Evolutionary conservation across 208 protist species (phyloP).

Genomic region (Leishmania gerbilli): DNA sequence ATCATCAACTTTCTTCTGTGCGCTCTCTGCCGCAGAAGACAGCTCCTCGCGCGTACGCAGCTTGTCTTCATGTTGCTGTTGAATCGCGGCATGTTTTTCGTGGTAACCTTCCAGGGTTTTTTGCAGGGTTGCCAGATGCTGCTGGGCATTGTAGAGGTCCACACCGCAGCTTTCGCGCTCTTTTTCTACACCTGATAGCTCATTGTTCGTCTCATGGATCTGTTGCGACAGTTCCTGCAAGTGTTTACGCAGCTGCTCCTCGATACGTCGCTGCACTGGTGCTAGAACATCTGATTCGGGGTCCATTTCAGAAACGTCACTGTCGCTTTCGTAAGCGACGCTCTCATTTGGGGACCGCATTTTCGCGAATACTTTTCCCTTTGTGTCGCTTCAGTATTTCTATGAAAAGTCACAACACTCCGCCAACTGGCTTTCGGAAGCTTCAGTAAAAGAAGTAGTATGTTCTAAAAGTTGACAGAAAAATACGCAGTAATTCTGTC

Average conservation of each 20-base stretch:
- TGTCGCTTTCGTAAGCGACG: slow-evolving; percentile 68
- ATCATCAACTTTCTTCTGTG: slow-evolving; percentile 86
- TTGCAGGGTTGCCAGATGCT: slow-evolving; percentile 94
- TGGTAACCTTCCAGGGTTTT: slow-evolving; percentile 91
- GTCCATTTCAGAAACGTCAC: slow-evolving; percentile 90
- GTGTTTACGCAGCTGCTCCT: slow-evolving; percentile 87
- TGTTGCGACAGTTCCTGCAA: slow-evolving; percentile 86
- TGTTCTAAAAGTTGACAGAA: neutral
- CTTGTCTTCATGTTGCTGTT: slow-evolving; percentile 85
- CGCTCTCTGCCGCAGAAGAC: slow-evolving; percentile 42
- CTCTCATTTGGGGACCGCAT: slow-evolving; percentile 42
- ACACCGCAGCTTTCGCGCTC: slow-evolving; percentile 92
- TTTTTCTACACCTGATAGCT: slow-evolving; percentile 73
- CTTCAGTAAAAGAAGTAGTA: neutral
- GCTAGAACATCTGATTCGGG: slow-evolving; percentile 82
- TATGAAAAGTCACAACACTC: neutral
- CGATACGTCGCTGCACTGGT: slow-evolving; percentile 88
- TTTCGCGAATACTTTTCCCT: neutral
- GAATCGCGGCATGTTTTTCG: slow-evolving; percentile 75
- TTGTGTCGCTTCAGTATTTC: neutral
- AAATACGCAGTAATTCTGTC: neutral
- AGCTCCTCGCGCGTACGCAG: slow-evolving; percentile 72
- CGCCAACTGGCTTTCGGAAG: neutral
- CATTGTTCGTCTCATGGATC: slow-evolving; percentile 84
- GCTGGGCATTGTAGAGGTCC: slow-evolving; percentile 95